A percentile compares a stretch with the other conserved stretches of the same genome.
phyloP scores from a whole-genome alignment of 768 basidiomycete genomes.

The Russula compacta region DNA sequence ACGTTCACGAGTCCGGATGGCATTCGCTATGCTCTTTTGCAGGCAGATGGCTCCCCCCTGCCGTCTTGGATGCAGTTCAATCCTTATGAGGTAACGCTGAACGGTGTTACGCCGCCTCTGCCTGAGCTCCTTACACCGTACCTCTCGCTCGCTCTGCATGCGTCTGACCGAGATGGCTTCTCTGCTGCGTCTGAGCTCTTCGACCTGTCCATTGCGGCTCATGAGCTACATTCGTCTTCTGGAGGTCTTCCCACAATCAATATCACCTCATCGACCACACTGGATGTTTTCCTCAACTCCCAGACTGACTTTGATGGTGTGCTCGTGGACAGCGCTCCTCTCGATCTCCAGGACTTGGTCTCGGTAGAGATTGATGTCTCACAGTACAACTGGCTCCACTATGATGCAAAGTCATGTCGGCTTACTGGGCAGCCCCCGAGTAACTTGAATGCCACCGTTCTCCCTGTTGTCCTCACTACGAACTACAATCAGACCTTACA shows the following conservation, averaged over 20 bases:
- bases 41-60: conserved; percentile 56
- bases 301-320: conserved; percentile 54
- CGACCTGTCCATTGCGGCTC: conserved; percentile 53
- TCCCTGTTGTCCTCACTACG: conserved; percentile 57
- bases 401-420: conserved; percentile 44
- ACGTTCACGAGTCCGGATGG: conserved; percentile 45
- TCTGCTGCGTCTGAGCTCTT: conserved; percentile 53
- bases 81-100: conserved; percentile 55
- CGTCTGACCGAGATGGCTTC: conserved; percentile 67
- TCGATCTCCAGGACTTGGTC: conserved; percentile 52
- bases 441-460: conserved; percentile 30
- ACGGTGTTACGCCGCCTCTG: conserved; percentile 62
- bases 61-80: conserved; percentile 75
- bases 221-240: conserved; percentile 50
- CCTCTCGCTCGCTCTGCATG: conserved; percentile 51
- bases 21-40: conserved; percentile 55
- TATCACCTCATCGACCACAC: conserved; percentile 47
- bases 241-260: conserved; percentile 57
- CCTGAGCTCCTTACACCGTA: conserved; percentile 32
- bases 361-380: conserved; percentile 51
- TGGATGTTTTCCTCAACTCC: conserved; percentile 45
- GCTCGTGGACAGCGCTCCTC: conserved; percentile 48
- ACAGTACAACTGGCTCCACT: conserved; percentile 48
- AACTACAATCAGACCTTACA: conserved; percentile 58
- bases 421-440: conserved; percentile 59